Conservation (phyloP, 2,329 filamentous ascomycete genomes). For the Fusarium clavum region DNA sequence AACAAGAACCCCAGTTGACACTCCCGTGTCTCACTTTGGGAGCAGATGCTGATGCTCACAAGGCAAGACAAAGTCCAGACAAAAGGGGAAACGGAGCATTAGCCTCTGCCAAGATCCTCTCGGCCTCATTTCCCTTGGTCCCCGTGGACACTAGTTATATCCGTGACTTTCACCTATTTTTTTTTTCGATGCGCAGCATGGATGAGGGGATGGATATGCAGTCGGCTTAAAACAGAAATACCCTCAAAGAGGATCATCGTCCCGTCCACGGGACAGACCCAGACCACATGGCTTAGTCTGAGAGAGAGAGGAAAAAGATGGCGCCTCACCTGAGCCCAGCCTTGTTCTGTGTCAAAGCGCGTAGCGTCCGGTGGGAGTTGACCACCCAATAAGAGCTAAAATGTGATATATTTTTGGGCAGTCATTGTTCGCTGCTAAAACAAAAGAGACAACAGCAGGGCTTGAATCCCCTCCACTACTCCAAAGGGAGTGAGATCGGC, state of each 20-base stretch:
- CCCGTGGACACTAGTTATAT: constrained; percentile 15
- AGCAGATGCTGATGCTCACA: constrained; percentile 34
- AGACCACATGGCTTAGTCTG: constrained; percentile 33
- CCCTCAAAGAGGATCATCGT: constrained; percentile 5
- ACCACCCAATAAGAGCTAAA: constrained; percentile 2
- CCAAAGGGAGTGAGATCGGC: constrained; percentile 31
- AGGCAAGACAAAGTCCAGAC: constrained; percentile 40
- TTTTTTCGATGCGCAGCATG: neutral
- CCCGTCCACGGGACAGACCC: constrained; percentile 2
- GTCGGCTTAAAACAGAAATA: constrained; percentile 32
- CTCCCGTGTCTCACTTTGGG: constrained; percentile 47
- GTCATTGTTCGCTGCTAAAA: constrained; percentile 26
- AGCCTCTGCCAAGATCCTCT: constrained; percentile 7
- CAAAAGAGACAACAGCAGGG: constrained; percentile 30
- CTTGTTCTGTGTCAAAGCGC: constrained; percentile 21
- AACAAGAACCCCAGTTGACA: constrained; percentile 44
- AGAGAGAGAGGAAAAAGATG: neutral
- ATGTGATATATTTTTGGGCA: constrained; percentile 5
- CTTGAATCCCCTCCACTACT: constrained; percentile 29
- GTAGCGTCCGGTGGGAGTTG: constrained; percentile 44
- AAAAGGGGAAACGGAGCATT: constrained; percentile 2
- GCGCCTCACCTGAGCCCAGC: constrained; percentile 44
- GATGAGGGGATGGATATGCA: constrained; percentile 18
- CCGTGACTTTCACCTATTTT: constrained; percentile 6
- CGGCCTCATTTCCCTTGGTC: constrained; percentile 17